These are phyloP conservation scores for Halenospora varia DNA, from an alignment of 495 filamentous ascomycete species.

Conservation along the genomic window DNA sequence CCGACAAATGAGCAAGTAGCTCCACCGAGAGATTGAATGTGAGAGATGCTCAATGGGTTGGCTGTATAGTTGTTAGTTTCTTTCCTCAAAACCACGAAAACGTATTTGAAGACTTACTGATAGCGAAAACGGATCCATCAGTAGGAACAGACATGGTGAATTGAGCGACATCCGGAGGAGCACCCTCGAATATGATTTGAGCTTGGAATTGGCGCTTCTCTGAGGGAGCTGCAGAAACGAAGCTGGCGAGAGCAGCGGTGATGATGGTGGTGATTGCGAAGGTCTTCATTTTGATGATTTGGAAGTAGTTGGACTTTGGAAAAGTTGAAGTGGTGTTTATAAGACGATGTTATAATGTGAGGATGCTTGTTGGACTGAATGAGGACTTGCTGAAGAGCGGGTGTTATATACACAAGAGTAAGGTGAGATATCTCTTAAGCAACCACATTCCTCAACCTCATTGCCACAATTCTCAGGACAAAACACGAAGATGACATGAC, in stretches of 20 bases:
- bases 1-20: constrained; percentile 18
- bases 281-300: constrained; percentile 17
- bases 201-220: not conserved
- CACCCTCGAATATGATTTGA: not conserved
- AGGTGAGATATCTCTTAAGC: too few species aligned
- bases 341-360: too few species aligned
- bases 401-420: too few species aligned
- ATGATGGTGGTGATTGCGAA: constrained; percentile 21
- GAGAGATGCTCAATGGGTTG: constrained; percentile 15
- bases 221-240: constrained; percentile 3
- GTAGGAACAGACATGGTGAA: not conserved
- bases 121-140: not conserved
- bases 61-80: not conserved
- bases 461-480: too few species aligned
- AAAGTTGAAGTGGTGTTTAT: too few species aligned
- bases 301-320: not conserved
- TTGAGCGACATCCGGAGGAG: not conserved
- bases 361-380: too few species aligned
- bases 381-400: too few species aligned
- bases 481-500: too few species aligned
- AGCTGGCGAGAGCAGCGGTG: constrained; percentile 11
- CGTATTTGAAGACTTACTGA: not conserved
- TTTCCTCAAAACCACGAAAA: not conserved
- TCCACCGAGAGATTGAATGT: constrained; percentile 22
- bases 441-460: too few species aligned